Evolutionary conservation across 2,329 filamentous ascomycete species (phyloP).

Genomic region (Parafenestella ontariensis): DNA sequence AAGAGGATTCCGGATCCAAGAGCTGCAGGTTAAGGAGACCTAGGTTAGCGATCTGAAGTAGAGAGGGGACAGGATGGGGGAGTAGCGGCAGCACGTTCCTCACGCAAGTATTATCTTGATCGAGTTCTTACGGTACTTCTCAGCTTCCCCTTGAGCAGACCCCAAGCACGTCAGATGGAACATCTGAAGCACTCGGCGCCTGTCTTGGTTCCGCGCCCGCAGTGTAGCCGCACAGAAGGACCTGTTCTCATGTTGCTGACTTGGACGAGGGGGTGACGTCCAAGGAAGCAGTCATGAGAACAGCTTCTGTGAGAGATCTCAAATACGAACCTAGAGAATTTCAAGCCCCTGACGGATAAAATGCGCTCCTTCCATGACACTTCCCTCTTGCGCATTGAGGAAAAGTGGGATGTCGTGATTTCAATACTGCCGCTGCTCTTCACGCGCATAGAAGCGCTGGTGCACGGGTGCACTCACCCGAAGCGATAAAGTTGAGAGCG

Average conservation of each 20-base stretch:
- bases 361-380: conserved; percentile 17
- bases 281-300: conserved; percentile 12
- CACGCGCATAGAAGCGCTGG: conserved; percentile 42
- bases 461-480: conserved; percentile 73
- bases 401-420: conserved; percentile 16
- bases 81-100: conserved; percentile 93
- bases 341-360: conserved; percentile 22
- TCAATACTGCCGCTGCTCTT: conserved; percentile 71
- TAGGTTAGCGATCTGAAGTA: conserved; percentile 42
- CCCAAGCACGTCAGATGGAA: conserved; percentile 5
- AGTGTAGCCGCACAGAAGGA: conserved; percentile 70
- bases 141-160: conserved; percentile 69
- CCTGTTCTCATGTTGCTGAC: conserved; percentile 16
- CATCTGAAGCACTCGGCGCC: conserved; percentile 9
- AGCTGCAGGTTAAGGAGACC: conserved; percentile 58
- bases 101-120: conserved; percentile 99
- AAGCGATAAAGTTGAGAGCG: conserved; percentile 88
- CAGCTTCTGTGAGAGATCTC: conserved; percentile 46
- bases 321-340: conserved; percentile 49
- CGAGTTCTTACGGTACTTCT: conserved; percentile 96
- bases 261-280: background rate
- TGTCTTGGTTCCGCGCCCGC: conserved; percentile 74
- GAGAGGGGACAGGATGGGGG: conserved; percentile 49
- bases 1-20: conserved; percentile 86
- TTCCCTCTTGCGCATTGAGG: background rate